Evolutionary conservation across 768 basidiomycete species (phyloP).

Genomic region (Neoboletus magnificus): DNA sequence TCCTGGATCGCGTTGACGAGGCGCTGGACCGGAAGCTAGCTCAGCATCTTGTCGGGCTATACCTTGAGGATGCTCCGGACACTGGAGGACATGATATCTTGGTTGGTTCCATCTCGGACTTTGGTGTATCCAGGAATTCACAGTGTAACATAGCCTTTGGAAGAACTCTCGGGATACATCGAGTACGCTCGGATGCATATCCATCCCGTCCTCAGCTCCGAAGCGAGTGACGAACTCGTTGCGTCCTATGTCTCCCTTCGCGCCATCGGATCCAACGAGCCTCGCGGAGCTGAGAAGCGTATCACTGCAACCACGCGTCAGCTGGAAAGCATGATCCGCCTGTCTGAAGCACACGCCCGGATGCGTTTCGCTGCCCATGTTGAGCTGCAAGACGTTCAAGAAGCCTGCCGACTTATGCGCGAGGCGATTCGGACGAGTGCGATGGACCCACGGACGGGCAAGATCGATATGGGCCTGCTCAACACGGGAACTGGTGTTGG

Average conservation of each 20-base stretch:
- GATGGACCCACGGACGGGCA: conserved; percentile 94
- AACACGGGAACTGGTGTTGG: conserved; percentile 91
- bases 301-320: conserved; percentile 99
- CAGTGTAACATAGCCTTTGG: conserved; percentile 59
- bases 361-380: conserved; percentile 93
- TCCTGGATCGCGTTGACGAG: conserved; percentile 94
- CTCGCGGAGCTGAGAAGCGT: conserved; percentile 82
- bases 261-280: conserved; percentile 80
- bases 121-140: conserved; percentile 4
- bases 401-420: conserved; percentile 92
- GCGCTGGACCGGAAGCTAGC: conserved; percentile 80
- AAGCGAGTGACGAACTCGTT: conserved; percentile 82
- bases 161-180: conserved; percentile 91
- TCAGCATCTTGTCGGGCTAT: conserved; percentile 88
- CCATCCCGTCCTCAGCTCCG: conserved; percentile 82
- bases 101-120: conserved; percentile 43
- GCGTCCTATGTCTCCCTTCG: conserved; percentile 91
- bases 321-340: conserved; percentile 94
- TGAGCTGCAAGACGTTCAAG: conserved; percentile 81
- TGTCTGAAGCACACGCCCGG: conserved; percentile 93
- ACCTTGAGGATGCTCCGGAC: conserved; percentile 83
- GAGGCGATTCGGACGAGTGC: conserved; percentile 93
- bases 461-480: conserved; percentile 95
- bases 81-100: conserved; percentile 63
- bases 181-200: conserved; percentile 86